Base-by-base conservation (phyloP, 805 yeast species). In the Hanseniaspora opuntiae region DNA sequence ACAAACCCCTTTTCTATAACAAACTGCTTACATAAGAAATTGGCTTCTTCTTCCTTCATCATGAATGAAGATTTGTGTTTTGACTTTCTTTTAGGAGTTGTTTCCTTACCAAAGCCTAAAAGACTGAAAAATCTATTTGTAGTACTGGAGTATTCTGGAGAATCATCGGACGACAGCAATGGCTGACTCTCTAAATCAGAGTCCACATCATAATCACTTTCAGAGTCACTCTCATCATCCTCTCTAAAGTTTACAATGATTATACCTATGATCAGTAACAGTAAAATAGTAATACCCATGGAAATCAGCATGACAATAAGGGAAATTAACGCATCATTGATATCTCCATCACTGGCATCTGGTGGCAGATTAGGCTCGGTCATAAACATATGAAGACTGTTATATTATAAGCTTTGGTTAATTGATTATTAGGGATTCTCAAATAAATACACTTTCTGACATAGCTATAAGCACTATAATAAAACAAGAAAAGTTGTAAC, bases 11-110 rank as follows among this genome's bases (percentile, higher is more conserved):
- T 42, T 25, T 49, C 53, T 16, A 49, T 49, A 4, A 49, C 38
- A 49, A 49, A 49, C 5, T 49, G 28, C 10, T 35, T 41, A 20
- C 53, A 49, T 17, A 49, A 36, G 63, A 89, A 88, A 56, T 87
- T 90, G 4, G 48, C 54, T 30, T 51, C 48, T 28, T 51, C 54
- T 45, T 51, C 54, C 17, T 51, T 46, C 16, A 47, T 30, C 14
- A 44, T 36, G 2, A 22, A 30, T 33, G 36, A 22, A 9, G 45
- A 30, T 17, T 52, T 46, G 22, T 17, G 30, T 2, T 25, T 30
- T 10, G 16, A 65, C 56, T 69, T 73, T 44, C 73, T 74, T 45
- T 60, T 66, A 4, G 62, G 59, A 16, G 58, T 63, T 19, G 55
- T 57, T 17, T 47, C 53, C 7, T 55, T 55, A 17, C 52, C 20